These are phyloP conservation scores for Chaetomiaceae sp. DNA, from an alignment of 2,329 filamentous ascomycete species.

Conservation along the genomic window DNA sequence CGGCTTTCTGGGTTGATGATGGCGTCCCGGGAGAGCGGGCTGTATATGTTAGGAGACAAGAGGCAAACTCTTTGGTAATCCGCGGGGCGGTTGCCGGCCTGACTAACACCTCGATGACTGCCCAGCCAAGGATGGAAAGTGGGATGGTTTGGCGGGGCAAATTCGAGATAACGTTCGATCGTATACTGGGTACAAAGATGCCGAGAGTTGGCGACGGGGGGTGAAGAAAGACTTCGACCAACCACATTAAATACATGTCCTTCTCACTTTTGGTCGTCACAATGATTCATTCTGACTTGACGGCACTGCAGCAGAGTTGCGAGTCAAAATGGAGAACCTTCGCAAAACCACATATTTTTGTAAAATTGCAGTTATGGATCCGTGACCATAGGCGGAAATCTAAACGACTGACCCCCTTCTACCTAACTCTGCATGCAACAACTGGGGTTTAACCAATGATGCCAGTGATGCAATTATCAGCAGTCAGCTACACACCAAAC, in stretches of 20 bases:
- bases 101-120: slow-evolving; percentile 19
- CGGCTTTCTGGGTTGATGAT: too few species aligned
- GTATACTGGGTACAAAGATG: slow-evolving; percentile 7
- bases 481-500: slow-evolving; percentile 26
- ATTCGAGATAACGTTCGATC: background rate
- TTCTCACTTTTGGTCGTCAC: too few species aligned
- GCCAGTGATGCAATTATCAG: slow-evolving; percentile 11
- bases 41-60: background rate
- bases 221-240: too few species aligned
- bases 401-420: too few species aligned
- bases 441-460: background rate
- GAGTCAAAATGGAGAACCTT: too few species aligned
- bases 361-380: too few species aligned
- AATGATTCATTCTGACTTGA: too few species aligned
- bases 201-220: background rate
- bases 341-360: too few species aligned
- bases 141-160: slow-evolving; percentile 18
- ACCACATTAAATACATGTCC: too few species aligned
- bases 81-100: slow-evolving; percentile 10
- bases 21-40: too few species aligned
- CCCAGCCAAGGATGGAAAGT: slow-evolving; percentile 12
- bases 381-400: too few species aligned
- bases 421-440: slow-evolving; percentile 7
- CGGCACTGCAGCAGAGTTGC: too few species aligned
- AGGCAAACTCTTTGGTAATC: background rate